Percentiles rank a stretch among this genome's conserved stretches.
Conservation (phyloP, 176 grass and related monocot species). For the Zea mays region DNA sequence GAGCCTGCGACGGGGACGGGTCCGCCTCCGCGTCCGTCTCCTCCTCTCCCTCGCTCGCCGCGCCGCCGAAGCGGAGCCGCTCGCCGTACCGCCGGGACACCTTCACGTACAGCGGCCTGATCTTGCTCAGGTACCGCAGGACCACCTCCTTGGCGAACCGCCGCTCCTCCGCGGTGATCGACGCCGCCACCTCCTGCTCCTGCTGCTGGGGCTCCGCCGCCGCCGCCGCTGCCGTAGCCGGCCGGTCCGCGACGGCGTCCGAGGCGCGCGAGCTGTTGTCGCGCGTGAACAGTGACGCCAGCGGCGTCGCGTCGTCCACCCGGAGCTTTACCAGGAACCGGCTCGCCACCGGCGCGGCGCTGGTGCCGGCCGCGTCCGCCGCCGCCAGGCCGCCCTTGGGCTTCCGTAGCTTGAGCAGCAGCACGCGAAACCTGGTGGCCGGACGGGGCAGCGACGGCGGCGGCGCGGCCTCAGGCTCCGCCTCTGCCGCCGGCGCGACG, state of each 20-base stretch:
- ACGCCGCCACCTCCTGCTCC: background rate
- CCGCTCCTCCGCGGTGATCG: constrained; percentile 59
- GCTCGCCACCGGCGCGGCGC: constrained; percentile 24
- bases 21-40: constrained; percentile 58
- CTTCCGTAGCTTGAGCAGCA: constrained; percentile 71
- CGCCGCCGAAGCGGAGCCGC: constrained; percentile 53
- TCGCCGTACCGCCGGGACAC: constrained; percentile 78
- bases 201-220: background rate
- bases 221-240: background rate
- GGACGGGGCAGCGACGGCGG: constrained; percentile 55
- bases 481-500: background rate
- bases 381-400: constrained; percentile 7
- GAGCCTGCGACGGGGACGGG: background rate
- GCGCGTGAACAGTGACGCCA: constrained; percentile 77
- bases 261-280: constrained; percentile 64
- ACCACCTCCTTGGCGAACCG: constrained; percentile 80
- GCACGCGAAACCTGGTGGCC: constrained; percentile 76
- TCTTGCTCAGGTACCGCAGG: constrained; percentile 79
- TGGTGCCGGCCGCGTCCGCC: background rate
- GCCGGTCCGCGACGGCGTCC: constrained; percentile 19
- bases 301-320: constrained; percentile 54
- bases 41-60: constrained; percentile 41
- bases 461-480: background rate
- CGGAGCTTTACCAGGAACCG: constrained; percentile 77
- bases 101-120: constrained; percentile 80